phyloP scores from a whole-genome alignment of 2,329 filamentous ascomycete species.

The Botrytis pseudocinerea region DNA sequence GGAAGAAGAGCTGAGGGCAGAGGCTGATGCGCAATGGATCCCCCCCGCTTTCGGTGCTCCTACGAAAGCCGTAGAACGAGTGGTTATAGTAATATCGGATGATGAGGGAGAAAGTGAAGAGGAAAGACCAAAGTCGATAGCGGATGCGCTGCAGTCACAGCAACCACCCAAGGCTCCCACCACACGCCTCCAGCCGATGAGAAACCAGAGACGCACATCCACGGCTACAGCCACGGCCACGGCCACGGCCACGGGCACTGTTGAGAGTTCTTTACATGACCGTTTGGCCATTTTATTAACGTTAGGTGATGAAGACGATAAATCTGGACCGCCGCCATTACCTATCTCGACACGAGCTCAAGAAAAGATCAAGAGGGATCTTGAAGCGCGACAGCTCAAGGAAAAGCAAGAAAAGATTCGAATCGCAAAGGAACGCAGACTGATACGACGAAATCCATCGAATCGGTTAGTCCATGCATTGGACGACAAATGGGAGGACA shows the following conservation, averaged over 20 bases:
- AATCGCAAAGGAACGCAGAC: slow-evolving; percentile 34
- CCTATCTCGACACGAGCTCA: slow-evolving; percentile 13
- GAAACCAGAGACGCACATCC: neutral
- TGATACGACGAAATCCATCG: slow-evolving; percentile 33
- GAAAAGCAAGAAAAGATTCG: slow-evolving; percentile 28
- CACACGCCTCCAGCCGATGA: neutral
- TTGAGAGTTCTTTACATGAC: slow-evolving; percentile 9
- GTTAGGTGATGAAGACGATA: slow-evolving; percentile 6
- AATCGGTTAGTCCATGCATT: slow-evolving; percentile 39
- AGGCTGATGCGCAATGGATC: slow-evolving; percentile 31
- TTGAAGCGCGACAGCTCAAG: slow-evolving; percentile 22
- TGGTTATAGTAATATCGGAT: slow-evolving; percentile 16
- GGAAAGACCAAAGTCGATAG: slow-evolving; percentile 6
- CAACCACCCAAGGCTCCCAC: neutral
- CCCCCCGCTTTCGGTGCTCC: slow-evolving; percentile 29
- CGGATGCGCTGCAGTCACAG: neutral
- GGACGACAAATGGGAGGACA: slow-evolving; percentile 44
- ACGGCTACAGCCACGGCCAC: neutral
- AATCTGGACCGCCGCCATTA: neutral
- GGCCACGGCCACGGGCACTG: neutral
- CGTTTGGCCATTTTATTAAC: slow-evolving; percentile 10
- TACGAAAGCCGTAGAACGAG: neutral
- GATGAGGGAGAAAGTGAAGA: slow-evolving; percentile 15
- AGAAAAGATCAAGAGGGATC: slow-evolving; percentile 9
- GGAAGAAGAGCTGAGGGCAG: slow-evolving; percentile 27